phyloP scores from a whole-genome alignment of 2,329 filamentous ascomycete genomes.

The Huntiella bhutanensis region DNA sequence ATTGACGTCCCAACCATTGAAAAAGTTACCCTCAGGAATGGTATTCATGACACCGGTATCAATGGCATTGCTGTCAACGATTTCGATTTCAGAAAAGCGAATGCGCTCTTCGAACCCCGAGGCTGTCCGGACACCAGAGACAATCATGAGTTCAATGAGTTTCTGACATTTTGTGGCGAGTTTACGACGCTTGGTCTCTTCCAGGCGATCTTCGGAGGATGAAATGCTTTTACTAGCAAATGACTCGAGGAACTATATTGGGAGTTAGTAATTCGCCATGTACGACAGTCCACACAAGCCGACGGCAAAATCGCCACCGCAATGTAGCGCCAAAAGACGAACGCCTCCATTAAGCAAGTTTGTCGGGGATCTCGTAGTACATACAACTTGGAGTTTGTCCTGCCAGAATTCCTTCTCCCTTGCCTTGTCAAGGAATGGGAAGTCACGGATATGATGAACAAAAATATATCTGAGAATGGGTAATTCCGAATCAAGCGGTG shows the following conservation, averaged over 20 bases:
- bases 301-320: no score
- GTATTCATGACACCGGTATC: conserved; percentile 77
- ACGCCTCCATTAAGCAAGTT: neutral
- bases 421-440: conserved; percentile 91
- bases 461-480: conserved; percentile 93
- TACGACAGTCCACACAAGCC: no score
- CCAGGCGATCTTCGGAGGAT: conserved; percentile 83
- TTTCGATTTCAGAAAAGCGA: conserved; percentile 88
- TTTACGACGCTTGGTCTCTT: conserved; percentile 90
- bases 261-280: neutral
- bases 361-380: conserved; percentile 19
- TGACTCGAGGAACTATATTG: conserved; percentile 67
- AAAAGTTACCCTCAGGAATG: conserved; percentile 72
- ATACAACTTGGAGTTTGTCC: conserved; percentile 81
- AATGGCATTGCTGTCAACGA: conserved; percentile 83
- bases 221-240: conserved; percentile 96
- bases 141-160: conserved; percentile 97
- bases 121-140: conserved; percentile 85
- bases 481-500: conserved; percentile 81
- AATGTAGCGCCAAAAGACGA: no score
- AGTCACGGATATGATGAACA: conserved; percentile 92
- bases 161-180: conserved; percentile 86
- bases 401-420: conserved; percentile 99
- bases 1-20: conserved; percentile 96
- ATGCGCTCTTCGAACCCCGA: conserved; percentile 97